These are phyloP conservation scores for Notholithocarpus densiflorus DNA, from an alignment of 306 rosid genomes.

Conservation along the genomic window DNA sequence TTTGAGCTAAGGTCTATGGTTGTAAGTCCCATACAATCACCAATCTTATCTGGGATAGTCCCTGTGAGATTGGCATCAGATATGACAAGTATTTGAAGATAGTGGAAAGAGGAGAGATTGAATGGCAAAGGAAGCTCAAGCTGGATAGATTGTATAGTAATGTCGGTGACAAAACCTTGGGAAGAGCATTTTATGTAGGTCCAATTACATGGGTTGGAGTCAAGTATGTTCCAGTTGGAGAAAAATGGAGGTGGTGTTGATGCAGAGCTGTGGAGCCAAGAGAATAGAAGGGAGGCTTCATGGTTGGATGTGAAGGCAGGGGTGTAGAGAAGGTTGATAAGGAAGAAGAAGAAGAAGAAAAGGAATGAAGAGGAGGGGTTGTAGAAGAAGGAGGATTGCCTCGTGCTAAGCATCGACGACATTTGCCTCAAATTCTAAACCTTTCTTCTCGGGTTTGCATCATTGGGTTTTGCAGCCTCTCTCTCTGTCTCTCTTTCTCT, in stretches of 20 bases:
- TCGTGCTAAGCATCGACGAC: constrained; percentile 45
- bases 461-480: constrained; percentile 35
- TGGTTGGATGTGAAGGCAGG: constrained; percentile 49
- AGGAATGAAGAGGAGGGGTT: constrained; percentile 12
- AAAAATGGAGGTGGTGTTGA: constrained; percentile 39
- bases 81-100: constrained; percentile 57
- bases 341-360: constrained; percentile 4
- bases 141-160: constrained; percentile 57
- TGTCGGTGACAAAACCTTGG: constrained; percentile 56
- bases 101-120: constrained; percentile 61
- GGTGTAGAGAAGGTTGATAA: constrained; percentile 24
- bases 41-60: constrained; percentile 50
- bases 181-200: constrained; percentile 74
- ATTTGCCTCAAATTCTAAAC: constrained; percentile 63
- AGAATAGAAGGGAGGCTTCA: constrained; percentile 70
- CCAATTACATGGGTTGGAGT: constrained; percentile 84
- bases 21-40: constrained; percentile 45
- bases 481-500: constrained; percentile 8
- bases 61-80: constrained; percentile 82
- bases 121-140: constrained; percentile 62
- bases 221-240: constrained; percentile 65
- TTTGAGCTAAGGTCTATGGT: constrained; percentile 67
- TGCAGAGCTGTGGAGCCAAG: constrained; percentile 72
- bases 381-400: constrained; percentile 32
- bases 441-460: constrained; percentile 52